Evolutionary conservation across 805 yeast genomes (phyloP).

Genomic region (Yamadazyma kitorensis): DNA sequence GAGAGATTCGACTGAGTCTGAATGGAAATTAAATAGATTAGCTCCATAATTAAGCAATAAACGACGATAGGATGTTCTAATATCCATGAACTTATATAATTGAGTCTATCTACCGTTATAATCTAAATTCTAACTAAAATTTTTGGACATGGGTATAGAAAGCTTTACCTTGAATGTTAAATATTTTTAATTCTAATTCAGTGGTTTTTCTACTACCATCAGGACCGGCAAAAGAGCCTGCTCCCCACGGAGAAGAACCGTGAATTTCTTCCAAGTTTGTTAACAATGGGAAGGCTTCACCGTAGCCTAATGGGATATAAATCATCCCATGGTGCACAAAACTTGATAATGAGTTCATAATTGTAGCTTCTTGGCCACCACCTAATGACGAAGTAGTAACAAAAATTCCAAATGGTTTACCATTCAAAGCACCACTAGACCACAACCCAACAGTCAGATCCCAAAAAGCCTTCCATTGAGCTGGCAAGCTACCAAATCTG

Average conservation of each 20-base stretch:
- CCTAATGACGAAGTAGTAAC: slow-evolving; percentile 73
- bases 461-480: slow-evolving; percentile 75
- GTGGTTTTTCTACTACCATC: slow-evolving; percentile 74
- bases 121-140: slow-evolving; percentile 18
- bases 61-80: not conserved
- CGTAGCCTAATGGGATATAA: slow-evolving; percentile 77
- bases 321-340: slow-evolving; percentile 79
- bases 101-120: too few relatives aligned
- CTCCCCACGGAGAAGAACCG: slow-evolving; percentile 87
- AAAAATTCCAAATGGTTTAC: slow-evolving; percentile 74
- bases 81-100: not conserved
- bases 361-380: slow-evolving; percentile 80
- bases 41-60: slow-evolving; percentile 52
- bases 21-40: slow-evolving; percentile 67
- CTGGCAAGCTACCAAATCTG: slow-evolving; percentile 78
- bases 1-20: slow-evolving; percentile 44
- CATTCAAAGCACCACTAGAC: slow-evolving; percentile 69
- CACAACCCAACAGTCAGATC: slow-evolving; percentile 78
- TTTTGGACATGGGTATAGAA: slow-evolving; percentile 40
- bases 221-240: slow-evolving; percentile 73
- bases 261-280: slow-evolving; percentile 61
- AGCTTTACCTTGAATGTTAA: slow-evolving; percentile 62
- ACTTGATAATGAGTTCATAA: slow-evolving; percentile 59
- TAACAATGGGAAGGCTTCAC: slow-evolving; percentile 51
- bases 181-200: slow-evolving; percentile 60